These are phyloP conservation scores for Saccharomyces hybrid DNA, from an alignment of 1,139 yeast species.

Conservation along the genomic window DNA sequence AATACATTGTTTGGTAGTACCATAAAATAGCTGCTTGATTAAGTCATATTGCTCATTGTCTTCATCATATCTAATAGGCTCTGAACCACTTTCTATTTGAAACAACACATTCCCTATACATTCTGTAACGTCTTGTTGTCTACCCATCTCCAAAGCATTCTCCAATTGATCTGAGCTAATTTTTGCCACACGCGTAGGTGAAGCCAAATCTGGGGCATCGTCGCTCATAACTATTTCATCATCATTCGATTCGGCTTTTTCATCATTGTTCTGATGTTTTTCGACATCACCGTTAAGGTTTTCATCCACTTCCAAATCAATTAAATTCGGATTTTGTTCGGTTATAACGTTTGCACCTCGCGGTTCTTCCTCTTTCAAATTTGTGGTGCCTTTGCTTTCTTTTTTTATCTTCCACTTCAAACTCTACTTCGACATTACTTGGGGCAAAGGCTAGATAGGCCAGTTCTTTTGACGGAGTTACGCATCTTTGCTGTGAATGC, in stretches of 20 bases:
- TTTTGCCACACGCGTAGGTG: constrained; percentile 31
- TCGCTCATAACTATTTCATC: background rate
- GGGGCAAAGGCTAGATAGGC: constrained; percentile 86
- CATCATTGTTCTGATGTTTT: constrained; percentile 7
- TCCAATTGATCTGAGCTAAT: constrained; percentile 60
- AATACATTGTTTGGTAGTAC: constrained; percentile 54
- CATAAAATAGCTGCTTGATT: constrained; percentile 72
- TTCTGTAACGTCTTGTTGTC: constrained; percentile 96
- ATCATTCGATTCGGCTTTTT: constrained; percentile 3
- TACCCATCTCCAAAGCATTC: constrained; percentile 68
- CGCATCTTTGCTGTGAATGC: constrained; percentile 52
- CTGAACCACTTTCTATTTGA: constrained; percentile 84
- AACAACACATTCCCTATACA: constrained; percentile 92
- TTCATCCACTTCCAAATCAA: background rate
- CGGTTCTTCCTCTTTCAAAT: background rate
- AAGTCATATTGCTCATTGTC: constrained; percentile 81
- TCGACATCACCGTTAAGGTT: constrained; percentile 5
- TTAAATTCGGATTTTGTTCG: background rate
- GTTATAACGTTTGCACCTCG: background rate
- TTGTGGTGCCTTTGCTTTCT: background rate
- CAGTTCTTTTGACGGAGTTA: constrained; percentile 73
- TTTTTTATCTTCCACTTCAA: constrained; percentile 31
- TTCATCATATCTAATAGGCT: constrained; percentile 54
- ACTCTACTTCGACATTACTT: constrained; percentile 57
- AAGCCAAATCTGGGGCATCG: constrained; percentile 8